phyloP scores from a whole-genome alignment of 257 asterid species.

The Marsdenia floribunda region DNA sequence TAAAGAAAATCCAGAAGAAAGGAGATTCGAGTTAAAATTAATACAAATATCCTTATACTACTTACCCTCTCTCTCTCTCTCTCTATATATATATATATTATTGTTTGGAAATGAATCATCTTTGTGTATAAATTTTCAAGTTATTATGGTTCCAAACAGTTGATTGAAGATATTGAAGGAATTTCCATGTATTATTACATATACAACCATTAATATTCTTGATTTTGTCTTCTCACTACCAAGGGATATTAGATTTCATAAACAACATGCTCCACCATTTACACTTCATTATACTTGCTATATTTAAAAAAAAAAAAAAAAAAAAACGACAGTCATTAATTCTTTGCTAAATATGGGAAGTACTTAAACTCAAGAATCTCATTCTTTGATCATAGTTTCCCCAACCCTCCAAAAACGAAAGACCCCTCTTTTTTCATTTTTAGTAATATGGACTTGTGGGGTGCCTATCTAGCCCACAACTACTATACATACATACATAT shows the following conservation, averaged over 20 bases:
- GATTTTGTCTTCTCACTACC: neutral
- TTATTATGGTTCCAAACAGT: neutral
- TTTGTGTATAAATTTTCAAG: slow-evolving; percentile 1
- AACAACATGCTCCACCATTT: too few species aligned
- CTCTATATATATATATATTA: neutral
- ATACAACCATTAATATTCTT: neutral
- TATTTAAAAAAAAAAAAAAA: too few species aligned
- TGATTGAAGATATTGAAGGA: neutral
- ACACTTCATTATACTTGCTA: too few species aligned
- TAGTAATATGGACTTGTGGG: neutral
- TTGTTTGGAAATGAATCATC: slow-evolving; percentile 3
- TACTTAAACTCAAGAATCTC: too few species aligned
- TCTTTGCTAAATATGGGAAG: too few species aligned
- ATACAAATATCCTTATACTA: neutral
- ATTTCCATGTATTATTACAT: neutral
- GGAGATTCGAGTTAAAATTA: neutral
- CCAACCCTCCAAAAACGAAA: neutral
- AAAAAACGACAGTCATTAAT: too few species aligned
- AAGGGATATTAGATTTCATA: neutral
- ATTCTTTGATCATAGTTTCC: neutral
- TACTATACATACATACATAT: too few species aligned
- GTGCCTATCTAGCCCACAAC: neutral
- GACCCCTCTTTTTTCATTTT: neutral
- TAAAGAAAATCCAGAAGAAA: slow-evolving; percentile 11
- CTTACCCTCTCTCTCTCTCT: too few species aligned